Percentiles rank a stretch among this genome's conserved stretches.
phyloP scores from a whole-genome alignment of 75 land plant genomes.

The Ceratopteris richardii region DNA sequence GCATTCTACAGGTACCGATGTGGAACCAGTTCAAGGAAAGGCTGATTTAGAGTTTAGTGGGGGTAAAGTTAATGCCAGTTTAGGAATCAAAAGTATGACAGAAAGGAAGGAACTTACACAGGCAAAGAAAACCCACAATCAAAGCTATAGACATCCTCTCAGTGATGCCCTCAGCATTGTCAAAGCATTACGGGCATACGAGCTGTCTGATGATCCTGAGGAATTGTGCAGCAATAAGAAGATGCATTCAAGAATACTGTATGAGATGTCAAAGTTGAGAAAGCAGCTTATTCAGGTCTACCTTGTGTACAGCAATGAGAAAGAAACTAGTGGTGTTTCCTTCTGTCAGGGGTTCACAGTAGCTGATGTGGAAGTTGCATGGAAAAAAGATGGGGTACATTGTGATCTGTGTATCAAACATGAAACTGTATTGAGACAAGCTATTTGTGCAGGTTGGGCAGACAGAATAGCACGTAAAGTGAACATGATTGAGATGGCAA shows the following conservation, averaged over 20 bases:
- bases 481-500: slow-evolving; percentile 16
- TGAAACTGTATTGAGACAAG: slow-evolving; percentile 65
- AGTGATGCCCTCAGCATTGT: slow-evolving; percentile 83
- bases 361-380: slow-evolving; percentile 46
- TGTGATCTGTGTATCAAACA: slow-evolving; percentile 43
- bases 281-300: slow-evolving; percentile 66
- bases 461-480: slow-evolving; percentile 79
- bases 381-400: slow-evolving; percentile 24
- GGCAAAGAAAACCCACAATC: no score
- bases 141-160: slow-evolving; percentile 50
- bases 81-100: no score
- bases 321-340: slow-evolving; percentile 16
- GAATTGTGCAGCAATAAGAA: slow-evolving; percentile 56
- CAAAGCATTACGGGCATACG: slow-evolving; percentile 76
- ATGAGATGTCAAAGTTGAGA: slow-evolving; percentile 92
- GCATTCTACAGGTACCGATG: no score
- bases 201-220: slow-evolving; percentile 43
- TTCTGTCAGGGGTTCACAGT: slow-evolving; percentile 33
- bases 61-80: no score
- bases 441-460: slow-evolving; percentile 98
- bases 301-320: slow-evolving; percentile 20
- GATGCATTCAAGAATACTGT: slow-evolving; percentile 82
- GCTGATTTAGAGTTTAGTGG: no score
- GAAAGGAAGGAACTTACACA: no score
- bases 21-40: no score